These are phyloP conservation scores for Clonostachys chloroleuca DNA, from an alignment of 2,329 filamentous ascomycete genomes.

Conservation along the genomic window DNA sequence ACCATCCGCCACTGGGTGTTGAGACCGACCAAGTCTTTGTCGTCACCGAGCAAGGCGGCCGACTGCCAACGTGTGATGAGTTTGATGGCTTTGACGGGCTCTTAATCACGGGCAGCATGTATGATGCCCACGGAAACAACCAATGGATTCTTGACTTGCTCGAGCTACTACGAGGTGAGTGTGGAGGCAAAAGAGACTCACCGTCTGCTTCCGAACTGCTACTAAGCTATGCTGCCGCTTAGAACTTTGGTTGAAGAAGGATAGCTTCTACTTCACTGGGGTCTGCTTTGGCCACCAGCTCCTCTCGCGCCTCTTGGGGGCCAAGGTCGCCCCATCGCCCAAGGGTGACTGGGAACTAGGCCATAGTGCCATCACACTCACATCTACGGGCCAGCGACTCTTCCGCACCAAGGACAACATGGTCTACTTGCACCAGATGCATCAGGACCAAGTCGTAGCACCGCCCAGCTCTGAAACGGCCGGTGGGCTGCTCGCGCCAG, in stretches of 20 bases:
- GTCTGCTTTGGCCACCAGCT: slow-evolving; percentile 84
- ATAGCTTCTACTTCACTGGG: slow-evolving; percentile 58
- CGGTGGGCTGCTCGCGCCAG: slow-evolving; percentile 25
- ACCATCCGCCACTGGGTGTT: slow-evolving; percentile 48
- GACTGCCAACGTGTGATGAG: slow-evolving; percentile 39
- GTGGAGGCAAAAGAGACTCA: slow-evolving; percentile 12
- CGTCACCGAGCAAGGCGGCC: slow-evolving; percentile 40
- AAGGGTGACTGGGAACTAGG: slow-evolving; percentile 68
- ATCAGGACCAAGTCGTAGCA: slow-evolving; percentile 65
- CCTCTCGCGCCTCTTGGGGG: slow-evolving; percentile 65
- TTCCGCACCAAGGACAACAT: slow-evolving; percentile 45
- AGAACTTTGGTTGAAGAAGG: slow-evolving; percentile 44
- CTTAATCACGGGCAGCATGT: slow-evolving; percentile 66
- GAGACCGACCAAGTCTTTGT: slow-evolving; percentile 51
- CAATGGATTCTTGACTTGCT: slow-evolving; percentile 72
- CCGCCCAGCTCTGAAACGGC: slow-evolving; percentile 50
- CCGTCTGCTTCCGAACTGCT: no score
- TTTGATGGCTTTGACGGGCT: slow-evolving; percentile 66
- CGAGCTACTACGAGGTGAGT: slow-evolving; percentile 40
- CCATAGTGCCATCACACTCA: slow-evolving; percentile 61
- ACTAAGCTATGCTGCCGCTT: background rate
- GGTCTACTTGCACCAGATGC: slow-evolving; percentile 72
- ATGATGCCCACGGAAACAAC: slow-evolving; percentile 65
- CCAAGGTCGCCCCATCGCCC: slow-evolving; percentile 60
- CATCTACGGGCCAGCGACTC: slow-evolving; percentile 59